Conservation (phyloP, 192 early-diverging fungal species). For the Coemansia brasiliensis region DNA sequence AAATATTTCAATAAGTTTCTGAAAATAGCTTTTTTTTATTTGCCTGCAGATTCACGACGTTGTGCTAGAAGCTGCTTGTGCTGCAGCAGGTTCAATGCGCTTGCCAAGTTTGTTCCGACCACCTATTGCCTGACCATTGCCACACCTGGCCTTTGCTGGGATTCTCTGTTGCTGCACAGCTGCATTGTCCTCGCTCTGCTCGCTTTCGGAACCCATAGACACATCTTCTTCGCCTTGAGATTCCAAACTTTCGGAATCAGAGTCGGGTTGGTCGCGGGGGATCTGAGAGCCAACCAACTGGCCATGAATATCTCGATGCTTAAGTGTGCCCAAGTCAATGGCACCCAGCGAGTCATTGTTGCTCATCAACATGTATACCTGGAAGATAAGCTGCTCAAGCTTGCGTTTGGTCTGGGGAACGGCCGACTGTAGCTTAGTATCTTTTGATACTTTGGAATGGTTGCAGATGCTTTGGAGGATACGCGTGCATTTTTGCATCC, state of each 20-base stretch:
- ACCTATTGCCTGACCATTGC: background rate
- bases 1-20: background rate
- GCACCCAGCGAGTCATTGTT: slow-evolving; percentile 62
- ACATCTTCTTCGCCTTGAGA: background rate
- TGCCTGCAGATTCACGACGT: slow-evolving; percentile 2
- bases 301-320: slow-evolving; percentile 71
- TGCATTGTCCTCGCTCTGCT: background rate
- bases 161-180: background rate
- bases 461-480: slow-evolving; percentile 67
- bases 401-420: slow-evolving; percentile 71
- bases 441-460: slow-evolving; percentile 72
- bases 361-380: slow-evolving; percentile 71
- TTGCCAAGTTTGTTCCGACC: background rate
- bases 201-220: background rate
- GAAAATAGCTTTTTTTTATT: background rate
- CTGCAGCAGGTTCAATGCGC: background rate
- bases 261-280: slow-evolving; percentile 4
- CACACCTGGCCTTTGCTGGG: background rate
- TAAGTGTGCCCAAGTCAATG: slow-evolving; percentile 61
- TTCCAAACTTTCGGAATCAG: slow-evolving; percentile 8
- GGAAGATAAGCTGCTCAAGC: slow-evolving; percentile 72
- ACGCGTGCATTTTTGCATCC: slow-evolving; percentile 52
- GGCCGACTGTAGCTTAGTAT: slow-evolving; percentile 59
- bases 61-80: background rate
- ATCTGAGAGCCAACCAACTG: slow-evolving; percentile 71